Evolutionary conservation across 306 rosid genomes (phyloP), one percentile per base, ranked within the genome.

Genomic region (Cucumis melo): DNA sequence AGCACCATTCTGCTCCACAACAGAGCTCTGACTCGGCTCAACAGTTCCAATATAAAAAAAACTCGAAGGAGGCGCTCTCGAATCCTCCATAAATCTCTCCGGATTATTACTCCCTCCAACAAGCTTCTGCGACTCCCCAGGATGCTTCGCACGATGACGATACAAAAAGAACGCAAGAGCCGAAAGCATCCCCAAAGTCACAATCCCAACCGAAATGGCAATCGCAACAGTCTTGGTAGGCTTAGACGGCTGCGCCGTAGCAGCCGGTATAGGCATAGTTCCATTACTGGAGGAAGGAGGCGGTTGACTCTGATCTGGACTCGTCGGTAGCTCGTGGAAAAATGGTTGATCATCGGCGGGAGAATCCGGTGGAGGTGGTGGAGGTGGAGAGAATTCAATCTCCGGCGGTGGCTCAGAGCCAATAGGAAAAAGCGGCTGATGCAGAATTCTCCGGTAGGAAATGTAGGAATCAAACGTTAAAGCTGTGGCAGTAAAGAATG

Each of bases 21-120:
- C 14, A 50, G 89, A 81, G 17, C 78, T 80, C 41, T 79, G 83
- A 64, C 85, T 78, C 60, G 96, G 99, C 65, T 92, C 99, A 11
- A 94, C 96, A 0, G 96, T 94, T 29, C 99, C 99, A 79, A 94
- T 89, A 78, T 94, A 94, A 83, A 94, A 96, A 55, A 92, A 90
- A 58, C 87, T 90, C 13, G 97, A 94, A 19, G 91, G 93, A 34
- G 89, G 88, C 19, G 65, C 83, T 16, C 90, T 78, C 11, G 90
- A 57, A 19, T 88, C 90, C 9, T 88, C 91, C 3, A 76, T 34
- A 32, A 66, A 81, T 41, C 79, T 80, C 81, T 66, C 85, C 16
- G 85, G 81, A 78, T 24, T 64, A 78, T 29, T 32, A 32, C 36
- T 11, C 19, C 85, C 78, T 68, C 61, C 84, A 8, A 94, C 96